A percentile compares a stretch with the other conserved stretches of the same genome.
phyloP scores from a whole-genome alignment of 306 rosid species.

The Sesbania bispinosa region DNA sequence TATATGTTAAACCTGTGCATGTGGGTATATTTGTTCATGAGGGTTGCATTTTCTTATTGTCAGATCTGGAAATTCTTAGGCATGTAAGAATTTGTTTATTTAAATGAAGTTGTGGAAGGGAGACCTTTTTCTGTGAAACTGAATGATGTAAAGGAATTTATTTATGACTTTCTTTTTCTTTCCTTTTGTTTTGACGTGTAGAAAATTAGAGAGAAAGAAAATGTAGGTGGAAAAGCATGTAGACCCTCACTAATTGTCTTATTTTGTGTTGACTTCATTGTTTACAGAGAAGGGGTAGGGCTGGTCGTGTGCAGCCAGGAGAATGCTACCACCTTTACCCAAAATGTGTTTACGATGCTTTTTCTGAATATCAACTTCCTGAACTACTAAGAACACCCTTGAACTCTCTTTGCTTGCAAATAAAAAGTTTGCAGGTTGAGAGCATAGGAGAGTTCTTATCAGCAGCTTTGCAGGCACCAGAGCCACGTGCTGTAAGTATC shows the following conservation, averaged over 20 bases:
- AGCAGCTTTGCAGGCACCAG: constrained; percentile 90
- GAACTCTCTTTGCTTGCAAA: constrained; percentile 97
- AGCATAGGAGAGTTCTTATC: constrained; percentile 94
- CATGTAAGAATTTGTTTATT: not conserved
- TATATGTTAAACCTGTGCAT: not conserved
- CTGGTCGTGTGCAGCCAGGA: constrained; percentile 98
- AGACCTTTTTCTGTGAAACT: too few relatives aligned
- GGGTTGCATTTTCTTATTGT: not conserved
- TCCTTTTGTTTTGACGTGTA: not conserved
- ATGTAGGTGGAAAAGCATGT: not conserved
- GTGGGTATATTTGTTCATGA: not conserved
- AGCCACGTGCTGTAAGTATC: constrained; percentile 70
- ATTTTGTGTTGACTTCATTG: constrained; percentile 21
- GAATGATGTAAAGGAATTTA: too few relatives aligned
- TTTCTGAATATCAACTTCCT: constrained; percentile 94
- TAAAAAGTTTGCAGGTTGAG: constrained; percentile 91
- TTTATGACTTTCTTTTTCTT: not conserved
- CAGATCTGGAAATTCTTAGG: not conserved
- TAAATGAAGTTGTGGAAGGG: too few relatives aligned
- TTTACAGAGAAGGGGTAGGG: constrained; percentile 95
- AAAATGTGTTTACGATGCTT: constrained; percentile 78
- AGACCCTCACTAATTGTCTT: not conserved
- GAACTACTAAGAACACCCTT: constrained; percentile 95
- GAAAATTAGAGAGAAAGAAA: not conserved
- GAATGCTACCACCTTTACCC: constrained; percentile 97